Base-by-base conservation (phyloP, 1,284 basidiomycete genomes). In the Microbotryum lychnidis-dioicae region DNA sequence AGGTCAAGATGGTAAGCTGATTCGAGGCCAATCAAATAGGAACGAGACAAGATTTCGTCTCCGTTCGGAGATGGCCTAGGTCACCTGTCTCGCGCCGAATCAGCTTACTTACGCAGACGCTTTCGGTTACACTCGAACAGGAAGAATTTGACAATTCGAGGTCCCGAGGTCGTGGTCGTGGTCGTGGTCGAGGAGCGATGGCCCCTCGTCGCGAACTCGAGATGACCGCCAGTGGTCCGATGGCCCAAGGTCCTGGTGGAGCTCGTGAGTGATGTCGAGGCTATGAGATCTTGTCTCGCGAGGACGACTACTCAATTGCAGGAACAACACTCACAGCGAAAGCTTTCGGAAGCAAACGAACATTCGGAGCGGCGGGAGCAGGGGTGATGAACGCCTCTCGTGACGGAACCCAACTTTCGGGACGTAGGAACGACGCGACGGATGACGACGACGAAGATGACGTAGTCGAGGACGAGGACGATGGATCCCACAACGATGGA, bases 191-290 rank as follows among this genome's bases (percentile, higher is more conserved):
- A 25, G 27, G 61, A 1, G 45, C 55, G 31, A 51, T 62, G 9
- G 52, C 37, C n/a, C 29, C 62, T 5, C 62, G 67, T 4, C 50
- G 45, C 20, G 64, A 68, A 27, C 56, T 67, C 12, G 63, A 69
- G 25, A 69, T 69, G 67, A 69, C 65, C 1, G 67, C 67, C 1
- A 60, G 52, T 10, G 67, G 67, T 42, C 67, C 67, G 42, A 69
- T 69, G 67, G 67, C 67, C 3, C 67, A 69, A 29, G 67, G 67
- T 47, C 67, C 67, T 6, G 58, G 60, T 20, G 67, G 65, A 44
- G 60, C 65, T 25, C 62, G 67, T 68, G n/a, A 21, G 67, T 61
- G 27, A 3, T n/a, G n/a, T 51, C 25, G 10, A 1, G n/a, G 5
- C 7, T 44, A 37, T 45, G 18, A 23, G 6, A 21, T 53, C 42